phyloP scores from a whole-genome alignment of 805 yeast genomes.

The Metschnikowia drakensbergensis region DNA sequence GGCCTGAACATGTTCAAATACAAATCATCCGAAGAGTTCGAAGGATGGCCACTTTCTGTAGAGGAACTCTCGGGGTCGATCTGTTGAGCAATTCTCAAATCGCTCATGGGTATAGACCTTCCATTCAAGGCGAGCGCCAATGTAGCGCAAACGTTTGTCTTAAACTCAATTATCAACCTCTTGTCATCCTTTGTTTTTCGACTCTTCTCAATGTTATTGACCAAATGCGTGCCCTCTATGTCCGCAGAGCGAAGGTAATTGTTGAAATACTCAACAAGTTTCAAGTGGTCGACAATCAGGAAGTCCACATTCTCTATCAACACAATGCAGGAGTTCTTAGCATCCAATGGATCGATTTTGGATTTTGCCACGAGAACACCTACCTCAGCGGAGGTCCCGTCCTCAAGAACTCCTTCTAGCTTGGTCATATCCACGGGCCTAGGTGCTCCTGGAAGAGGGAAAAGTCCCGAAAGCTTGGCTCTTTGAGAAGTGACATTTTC shows the following conservation, averaged over 20 bases:
- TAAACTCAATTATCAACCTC: slow-evolving; percentile 48
- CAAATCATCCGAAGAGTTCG: background rate
- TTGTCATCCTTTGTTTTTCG: slow-evolving; percentile 35
- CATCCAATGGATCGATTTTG: slow-evolving; percentile 37
- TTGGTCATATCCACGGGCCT: slow-evolving; percentile 42
- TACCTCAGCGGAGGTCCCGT: slow-evolving; percentile 25
- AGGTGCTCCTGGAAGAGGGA: slow-evolving; percentile 58
- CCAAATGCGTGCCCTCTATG: slow-evolving; percentile 33
- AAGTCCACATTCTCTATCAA: slow-evolving; percentile 34
- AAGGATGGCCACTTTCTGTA: background rate
- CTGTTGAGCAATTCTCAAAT: slow-evolving; percentile 23
- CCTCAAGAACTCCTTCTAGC: slow-evolving; percentile 36
- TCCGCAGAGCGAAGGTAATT: slow-evolving; percentile 43
- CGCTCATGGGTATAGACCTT: slow-evolving; percentile 25
- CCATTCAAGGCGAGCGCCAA: slow-evolving; percentile 44
- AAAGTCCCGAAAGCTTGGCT: slow-evolving; percentile 76
- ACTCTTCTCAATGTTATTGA: slow-evolving; percentile 30
- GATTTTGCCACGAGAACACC: slow-evolving; percentile 32
- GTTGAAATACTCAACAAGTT: slow-evolving; percentile 44
- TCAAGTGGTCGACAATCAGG: slow-evolving; percentile 29
- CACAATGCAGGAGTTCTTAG: slow-evolving; percentile 30
- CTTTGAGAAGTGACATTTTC: slow-evolving; percentile 70
- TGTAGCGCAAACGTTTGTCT: slow-evolving; percentile 53
- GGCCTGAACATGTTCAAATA: slow-evolving; percentile 26
- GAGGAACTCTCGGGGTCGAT: background rate